Evolutionary conservation across 2,329 filamentous ascomycete genomes (phyloP).

Genomic region (Exophiala bonariae): DNA sequence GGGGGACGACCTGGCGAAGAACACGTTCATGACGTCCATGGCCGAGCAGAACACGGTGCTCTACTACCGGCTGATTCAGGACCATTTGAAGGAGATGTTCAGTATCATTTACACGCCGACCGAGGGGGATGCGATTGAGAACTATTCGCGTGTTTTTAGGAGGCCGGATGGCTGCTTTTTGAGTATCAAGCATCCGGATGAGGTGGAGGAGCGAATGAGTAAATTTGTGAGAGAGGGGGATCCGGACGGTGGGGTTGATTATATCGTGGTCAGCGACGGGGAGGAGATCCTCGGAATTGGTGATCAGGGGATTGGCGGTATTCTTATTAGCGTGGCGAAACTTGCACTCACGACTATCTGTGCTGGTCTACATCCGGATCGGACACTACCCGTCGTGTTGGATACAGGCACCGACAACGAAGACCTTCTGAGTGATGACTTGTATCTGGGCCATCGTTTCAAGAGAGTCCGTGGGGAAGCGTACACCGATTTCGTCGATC

Average conservation of each 20-base stretch:
- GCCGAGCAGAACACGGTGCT: slow-evolving; percentile 84
- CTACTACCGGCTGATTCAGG: slow-evolving; percentile 72
- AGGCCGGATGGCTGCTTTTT: slow-evolving; percentile 79
- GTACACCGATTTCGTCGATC: slow-evolving; percentile 76
- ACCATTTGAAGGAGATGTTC: slow-evolving; percentile 85
- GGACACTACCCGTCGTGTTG: slow-evolving; percentile 76
- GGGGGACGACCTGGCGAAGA: slow-evolving; percentile 71
- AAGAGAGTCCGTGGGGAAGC: slow-evolving; percentile 66
- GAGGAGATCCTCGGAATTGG: slow-evolving; percentile 80
- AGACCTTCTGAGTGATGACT: slow-evolving; percentile 68
- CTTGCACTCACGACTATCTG: slow-evolving; percentile 79
- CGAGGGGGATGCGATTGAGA: slow-evolving; percentile 77
- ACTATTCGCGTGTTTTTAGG: slow-evolving; percentile 77
- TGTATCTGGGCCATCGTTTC: slow-evolving; percentile 75
- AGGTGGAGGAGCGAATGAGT: slow-evolving; percentile 65
- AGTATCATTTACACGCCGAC: slow-evolving; percentile 89
- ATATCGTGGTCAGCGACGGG: slow-evolving; percentile 81
- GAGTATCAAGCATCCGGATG: slow-evolving; percentile 68
- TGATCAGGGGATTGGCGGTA: slow-evolving; percentile 82
- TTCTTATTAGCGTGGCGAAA: slow-evolving; percentile 83
- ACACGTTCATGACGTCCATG: slow-evolving; percentile 82
- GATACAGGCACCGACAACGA: slow-evolving; percentile 87
- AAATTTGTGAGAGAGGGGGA: slow-evolving; percentile 71
- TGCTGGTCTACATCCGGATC: slow-evolving; percentile 78
- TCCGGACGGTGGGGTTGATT: slow-evolving; percentile 59